These are phyloP conservation scores for Colletotrichum echinochloae DNA, from an alignment of 2,329 filamentous ascomycete genomes.

Conservation along the genomic window DNA sequence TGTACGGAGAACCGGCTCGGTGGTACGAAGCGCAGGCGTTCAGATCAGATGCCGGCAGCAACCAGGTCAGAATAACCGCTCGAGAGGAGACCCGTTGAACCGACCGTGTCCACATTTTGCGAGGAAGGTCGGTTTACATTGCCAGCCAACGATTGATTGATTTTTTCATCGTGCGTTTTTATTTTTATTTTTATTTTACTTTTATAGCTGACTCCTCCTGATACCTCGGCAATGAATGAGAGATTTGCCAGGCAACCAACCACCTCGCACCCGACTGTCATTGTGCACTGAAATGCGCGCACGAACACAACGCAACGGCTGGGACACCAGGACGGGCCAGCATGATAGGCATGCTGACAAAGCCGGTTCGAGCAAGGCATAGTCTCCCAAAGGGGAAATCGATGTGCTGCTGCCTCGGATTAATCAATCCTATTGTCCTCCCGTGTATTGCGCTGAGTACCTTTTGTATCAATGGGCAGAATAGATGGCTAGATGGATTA, in stretches of 20 bases:
- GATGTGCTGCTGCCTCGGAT: background rate
- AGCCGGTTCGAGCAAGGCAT: background rate
- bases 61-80: conserved; percentile 9
- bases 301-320: background rate
- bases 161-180: no score
- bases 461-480: background rate
- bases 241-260: background rate
- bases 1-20: conserved; percentile 19
- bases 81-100: background rate
- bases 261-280: background rate
- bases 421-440: background rate
- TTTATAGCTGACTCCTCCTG: background rate
- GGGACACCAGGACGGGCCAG: background rate
- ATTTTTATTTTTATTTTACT: no score
- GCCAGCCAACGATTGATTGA: no score
- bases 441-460: background rate
- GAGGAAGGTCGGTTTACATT: background rate
- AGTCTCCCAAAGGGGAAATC: background rate
- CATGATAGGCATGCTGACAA: background rate
- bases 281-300: background rate
- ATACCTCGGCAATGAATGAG: background rate
- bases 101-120: background rate
- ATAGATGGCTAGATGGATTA: no score
- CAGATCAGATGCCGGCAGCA: background rate
- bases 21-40: conserved; percentile 4